Evolutionary conservation across 2,329 filamentous ascomycete species (phyloP).

Genomic region (Lecanosticta acicola): DNA sequence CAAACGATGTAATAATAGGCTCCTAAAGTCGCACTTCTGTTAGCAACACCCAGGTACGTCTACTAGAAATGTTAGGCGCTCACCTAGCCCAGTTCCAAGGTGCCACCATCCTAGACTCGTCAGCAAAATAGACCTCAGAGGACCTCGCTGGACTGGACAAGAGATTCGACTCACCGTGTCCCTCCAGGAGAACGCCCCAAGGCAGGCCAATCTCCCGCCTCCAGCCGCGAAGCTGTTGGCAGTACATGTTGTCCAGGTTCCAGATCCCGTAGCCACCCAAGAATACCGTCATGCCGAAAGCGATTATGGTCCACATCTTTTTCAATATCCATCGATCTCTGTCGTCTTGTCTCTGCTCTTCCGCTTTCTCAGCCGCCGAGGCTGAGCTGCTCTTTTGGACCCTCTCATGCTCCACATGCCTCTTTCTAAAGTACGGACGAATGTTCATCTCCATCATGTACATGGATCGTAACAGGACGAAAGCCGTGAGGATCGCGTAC

Average conservation of each 20-base stretch:
- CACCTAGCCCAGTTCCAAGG: slow-evolving; percentile 69
- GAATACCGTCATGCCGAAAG: slow-evolving; percentile 63
- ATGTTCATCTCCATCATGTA: slow-evolving; percentile 68
- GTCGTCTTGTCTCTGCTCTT: slow-evolving; percentile 46
- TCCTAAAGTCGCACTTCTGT: no score
- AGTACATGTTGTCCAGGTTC: slow-evolving; percentile 75
- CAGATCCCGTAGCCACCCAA: slow-evolving; percentile 70
- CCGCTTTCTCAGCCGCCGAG: slow-evolving; percentile 28
- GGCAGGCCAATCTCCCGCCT: slow-evolving; percentile 66
- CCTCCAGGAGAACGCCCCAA: slow-evolving; percentile 71
- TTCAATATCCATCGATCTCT: slow-evolving; percentile 54
- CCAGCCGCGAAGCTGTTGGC: slow-evolving; percentile 58
- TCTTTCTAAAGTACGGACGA: slow-evolving; percentile 49
- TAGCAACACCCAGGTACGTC: no score
- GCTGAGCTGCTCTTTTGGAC: slow-evolving; percentile 21
- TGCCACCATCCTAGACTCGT: slow-evolving; percentile 57
- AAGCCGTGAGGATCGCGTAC: slow-evolving; percentile 65
- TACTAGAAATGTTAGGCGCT: background rate
- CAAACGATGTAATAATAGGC: slow-evolving; percentile 40
- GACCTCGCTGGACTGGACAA: background rate
- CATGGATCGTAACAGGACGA: slow-evolving; percentile 67
- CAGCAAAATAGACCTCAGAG: no score
- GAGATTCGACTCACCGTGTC: slow-evolving; percentile 49
- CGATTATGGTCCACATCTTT: slow-evolving; percentile 72
- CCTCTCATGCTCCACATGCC: slow-evolving; percentile 36